Conservation (phyloP, 2,329 filamentous ascomycete genomes). For the Xylaria digitata region DNA sequence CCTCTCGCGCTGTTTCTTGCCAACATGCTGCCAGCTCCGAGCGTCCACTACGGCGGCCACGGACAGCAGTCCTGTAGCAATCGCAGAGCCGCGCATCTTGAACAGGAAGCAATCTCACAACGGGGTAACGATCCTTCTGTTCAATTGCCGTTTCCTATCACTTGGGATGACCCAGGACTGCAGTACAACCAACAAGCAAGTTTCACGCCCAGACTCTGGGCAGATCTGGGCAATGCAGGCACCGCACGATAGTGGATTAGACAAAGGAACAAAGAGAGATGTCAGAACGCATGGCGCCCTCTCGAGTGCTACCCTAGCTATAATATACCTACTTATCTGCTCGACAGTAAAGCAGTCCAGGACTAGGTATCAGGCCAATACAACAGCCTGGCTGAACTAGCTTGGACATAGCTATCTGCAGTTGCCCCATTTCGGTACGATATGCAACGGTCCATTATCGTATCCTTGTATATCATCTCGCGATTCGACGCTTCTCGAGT, state of each 20-base stretch:
- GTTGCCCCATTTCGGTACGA: constrained; percentile 28
- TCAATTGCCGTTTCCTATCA: constrained; percentile 25
- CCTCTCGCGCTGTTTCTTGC: constrained; percentile 44
- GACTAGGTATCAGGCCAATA: constrained; percentile 16
- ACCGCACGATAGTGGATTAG: constrained; percentile 8
- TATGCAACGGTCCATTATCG: constrained; percentile 9
- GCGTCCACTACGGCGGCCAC: constrained; percentile 40
- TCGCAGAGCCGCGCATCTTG: constrained; percentile 45
- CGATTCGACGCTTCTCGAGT: constrained; percentile 17
- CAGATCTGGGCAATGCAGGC: constrained; percentile 27
- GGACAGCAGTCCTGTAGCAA: constrained; percentile 43
- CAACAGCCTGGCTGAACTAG: neutral
- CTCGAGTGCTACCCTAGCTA: constrained; percentile 11
- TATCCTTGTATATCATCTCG: constrained; percentile 19
- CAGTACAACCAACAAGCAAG: constrained; percentile 21
- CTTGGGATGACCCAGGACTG: constrained; percentile 18
- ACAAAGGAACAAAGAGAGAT: constrained; percentile 17
- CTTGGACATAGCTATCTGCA: constrained; percentile 21
- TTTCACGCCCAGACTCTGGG: constrained; percentile 34
- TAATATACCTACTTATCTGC: constrained; percentile 19
- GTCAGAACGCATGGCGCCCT: neutral
- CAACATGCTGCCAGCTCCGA: constrained; percentile 49
- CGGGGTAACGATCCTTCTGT: neutral
- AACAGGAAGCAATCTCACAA: constrained; percentile 5
- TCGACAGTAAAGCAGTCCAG: neutral